Evolutionary conservation across 164 flowering plant species (phyloP).

Genomic region (Amborella trichopoda): DNA sequence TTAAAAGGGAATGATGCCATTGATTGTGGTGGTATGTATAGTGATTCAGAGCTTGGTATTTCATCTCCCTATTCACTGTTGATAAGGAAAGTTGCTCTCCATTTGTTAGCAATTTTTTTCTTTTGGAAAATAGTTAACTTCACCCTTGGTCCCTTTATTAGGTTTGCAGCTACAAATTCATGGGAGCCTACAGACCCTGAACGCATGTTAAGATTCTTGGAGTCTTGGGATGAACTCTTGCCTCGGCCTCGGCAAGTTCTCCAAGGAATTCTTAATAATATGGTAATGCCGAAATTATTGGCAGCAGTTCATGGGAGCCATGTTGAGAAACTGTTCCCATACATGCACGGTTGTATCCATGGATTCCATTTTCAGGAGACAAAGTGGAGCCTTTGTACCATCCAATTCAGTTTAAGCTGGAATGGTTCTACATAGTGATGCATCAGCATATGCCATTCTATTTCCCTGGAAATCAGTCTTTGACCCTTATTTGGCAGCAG

Average conservation of each 20-base stretch:
- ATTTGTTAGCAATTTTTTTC: slow-evolving; percentile 71
- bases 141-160: no score
- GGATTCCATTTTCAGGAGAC: slow-evolving; percentile 71
- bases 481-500: slow-evolving; percentile 83
- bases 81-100: slow-evolving; percentile 72
- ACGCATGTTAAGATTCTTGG: slow-evolving; percentile 72
- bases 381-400: slow-evolving; percentile 62
- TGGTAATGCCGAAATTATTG: slow-evolving; percentile 69
- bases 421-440: slow-evolving; percentile 78
- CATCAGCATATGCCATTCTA: slow-evolving; percentile 59
- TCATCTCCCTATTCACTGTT: slow-evolving; percentile 55
- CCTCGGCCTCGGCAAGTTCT: slow-evolving; percentile 56
- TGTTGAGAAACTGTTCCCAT: slow-evolving; percentile 74
- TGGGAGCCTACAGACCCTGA: slow-evolving; percentile 92
- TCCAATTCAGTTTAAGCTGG: slow-evolving; percentile 57
- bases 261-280: slow-evolving; percentile 43
- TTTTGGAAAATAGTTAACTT: no score
- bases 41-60: slow-evolving; percentile 23
- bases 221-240: slow-evolving; percentile 66
- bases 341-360: slow-evolving; percentile 89
- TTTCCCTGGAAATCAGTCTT: slow-evolving; percentile 92
- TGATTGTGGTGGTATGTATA: slow-evolving; percentile 11
- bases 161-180: slow-evolving; percentile 64
- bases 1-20: slow-evolving; percentile 44
- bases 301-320: slow-evolving; percentile 89